Evolutionary conservation across 345 rosid species (phyloP).

Genomic region (Eucalyptus melliodora): DNA sequence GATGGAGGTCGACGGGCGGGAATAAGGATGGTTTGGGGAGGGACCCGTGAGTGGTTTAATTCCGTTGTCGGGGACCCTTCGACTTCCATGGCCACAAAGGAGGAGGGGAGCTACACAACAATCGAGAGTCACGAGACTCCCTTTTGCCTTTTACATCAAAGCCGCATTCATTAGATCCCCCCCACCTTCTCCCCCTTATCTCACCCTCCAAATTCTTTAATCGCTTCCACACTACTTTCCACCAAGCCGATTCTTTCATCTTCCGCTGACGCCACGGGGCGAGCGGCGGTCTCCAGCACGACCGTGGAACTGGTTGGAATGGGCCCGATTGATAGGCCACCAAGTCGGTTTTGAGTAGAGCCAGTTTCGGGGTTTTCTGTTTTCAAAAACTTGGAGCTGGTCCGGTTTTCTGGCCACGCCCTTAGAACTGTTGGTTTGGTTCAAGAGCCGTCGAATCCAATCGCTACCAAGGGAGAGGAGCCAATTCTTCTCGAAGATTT

Average conservation of each 20-base stretch:
- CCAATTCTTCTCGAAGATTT: neutral
- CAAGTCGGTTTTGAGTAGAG: neutral
- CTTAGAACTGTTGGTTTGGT: neutral
- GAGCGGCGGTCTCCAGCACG: neutral
- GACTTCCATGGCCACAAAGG: slow-evolving; percentile 14
- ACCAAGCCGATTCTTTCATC: neutral
- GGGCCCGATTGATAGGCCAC: neutral
- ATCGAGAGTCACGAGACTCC: slow-evolving; percentile 60
- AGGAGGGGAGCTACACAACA: slow-evolving; percentile 23
- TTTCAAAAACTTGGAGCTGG: neutral
- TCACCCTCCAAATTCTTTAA: neutral
- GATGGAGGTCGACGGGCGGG: neutral
- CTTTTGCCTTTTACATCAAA: slow-evolving; percentile 5
- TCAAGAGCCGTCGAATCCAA: neutral
- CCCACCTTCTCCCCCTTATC: neutral
- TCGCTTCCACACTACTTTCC: neutral
- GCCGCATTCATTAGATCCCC: neutral
- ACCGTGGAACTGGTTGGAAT: neutral
- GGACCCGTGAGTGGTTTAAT: slow-evolving; percentile 34
- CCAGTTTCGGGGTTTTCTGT: neutral
- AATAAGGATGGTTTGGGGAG: neutral
- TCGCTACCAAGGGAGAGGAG: neutral
- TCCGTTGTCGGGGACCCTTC: slow-evolving; percentile 18
- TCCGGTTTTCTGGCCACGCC: neutral
- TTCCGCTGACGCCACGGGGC: neutral